Conservation (phyloP, 768 basidiomycete genomes). For the Amanita subjunquillea region DNA sequence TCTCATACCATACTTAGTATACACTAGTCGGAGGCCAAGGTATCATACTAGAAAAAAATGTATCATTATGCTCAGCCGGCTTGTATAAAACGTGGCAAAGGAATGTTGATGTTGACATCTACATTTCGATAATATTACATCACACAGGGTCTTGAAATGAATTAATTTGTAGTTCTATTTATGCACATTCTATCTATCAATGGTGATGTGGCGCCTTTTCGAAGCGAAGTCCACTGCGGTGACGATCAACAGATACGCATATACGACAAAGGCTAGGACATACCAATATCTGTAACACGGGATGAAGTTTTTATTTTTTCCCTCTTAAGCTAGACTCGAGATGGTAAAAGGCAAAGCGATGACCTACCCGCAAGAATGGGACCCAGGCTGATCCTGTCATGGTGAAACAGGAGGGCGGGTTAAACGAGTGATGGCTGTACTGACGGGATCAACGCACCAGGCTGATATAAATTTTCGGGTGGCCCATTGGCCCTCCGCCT, state of each 20-base stretch:
- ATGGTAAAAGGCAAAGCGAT: constrained; percentile 7
- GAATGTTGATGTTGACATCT: not conserved
- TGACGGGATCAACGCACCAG: constrained; percentile 42
- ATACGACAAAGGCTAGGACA: constrained; percentile 5
- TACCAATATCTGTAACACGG: constrained; percentile 25
- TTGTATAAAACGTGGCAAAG: constrained; percentile 13
- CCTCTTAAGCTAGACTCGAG: not conserved
- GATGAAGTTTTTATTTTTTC: not conserved
- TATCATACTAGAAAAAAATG: constrained; percentile 42
- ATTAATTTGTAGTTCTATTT: not conserved
- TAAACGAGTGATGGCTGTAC: not conserved
- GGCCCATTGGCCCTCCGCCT: constrained; percentile 94
- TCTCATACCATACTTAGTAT: constrained; percentile 28
- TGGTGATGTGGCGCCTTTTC: constrained; percentile 80
- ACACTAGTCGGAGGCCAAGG: constrained; percentile 35
- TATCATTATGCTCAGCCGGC: constrained; percentile 38
- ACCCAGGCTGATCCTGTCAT: constrained; percentile 74
- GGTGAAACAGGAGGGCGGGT: constrained; percentile 5
- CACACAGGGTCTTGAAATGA: not conserved
- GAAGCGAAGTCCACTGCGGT: constrained; percentile 73
- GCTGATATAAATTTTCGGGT: constrained; percentile 96
- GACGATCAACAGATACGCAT: not conserved
- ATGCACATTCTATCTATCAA: constrained; percentile 13
- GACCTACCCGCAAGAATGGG: constrained; percentile 83
- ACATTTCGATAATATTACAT: not conserved